phyloP scores from a whole-genome alignment of 2,329 filamentous ascomycete species.

The Torrubiella hemipterigena region DNA sequence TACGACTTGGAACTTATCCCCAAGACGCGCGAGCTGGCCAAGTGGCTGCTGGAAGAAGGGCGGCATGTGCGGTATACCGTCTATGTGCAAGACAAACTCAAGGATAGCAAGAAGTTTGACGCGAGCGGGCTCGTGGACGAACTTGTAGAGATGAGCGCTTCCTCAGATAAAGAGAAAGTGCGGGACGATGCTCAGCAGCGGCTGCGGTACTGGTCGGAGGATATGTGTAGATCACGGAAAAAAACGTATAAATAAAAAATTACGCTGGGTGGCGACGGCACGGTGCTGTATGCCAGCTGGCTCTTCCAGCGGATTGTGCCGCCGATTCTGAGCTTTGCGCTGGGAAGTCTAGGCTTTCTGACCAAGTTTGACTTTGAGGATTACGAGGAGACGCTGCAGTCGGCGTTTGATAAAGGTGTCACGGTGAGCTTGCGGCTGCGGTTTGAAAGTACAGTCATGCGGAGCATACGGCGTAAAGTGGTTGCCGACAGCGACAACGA shows the following conservation, averaged over 20 bases:
- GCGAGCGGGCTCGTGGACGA: slow-evolving; percentile 55
- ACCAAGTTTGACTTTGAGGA: slow-evolving; percentile 90
- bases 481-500: slow-evolving; percentile 11
- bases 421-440: slow-evolving; percentile 77
- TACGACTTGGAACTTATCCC: slow-evolving; percentile 70
- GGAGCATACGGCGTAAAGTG: slow-evolving; percentile 43
- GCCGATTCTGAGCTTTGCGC: slow-evolving; percentile 79
- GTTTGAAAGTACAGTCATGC: slow-evolving; percentile 91
- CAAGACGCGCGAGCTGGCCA: slow-evolving; percentile 63
- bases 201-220: slow-evolving; percentile 72
- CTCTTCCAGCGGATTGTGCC: slow-evolving; percentile 92
- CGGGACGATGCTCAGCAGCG: slow-evolving; percentile 31
- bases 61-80: slow-evolving; percentile 60
- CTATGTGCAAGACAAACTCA: slow-evolving; percentile 69
- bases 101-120: slow-evolving; percentile 62
- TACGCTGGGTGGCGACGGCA: slow-evolving; percentile 90
- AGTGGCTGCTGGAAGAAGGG: slow-evolving; percentile 69
- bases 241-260: slow-evolving; percentile 91
- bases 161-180: slow-evolving; percentile 18
- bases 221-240: slow-evolving; percentile 64
- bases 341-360: slow-evolving; percentile 87
- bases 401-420: slow-evolving; percentile 70
- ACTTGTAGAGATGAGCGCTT: slow-evolving; percentile 31
- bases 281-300: slow-evolving; percentile 92
- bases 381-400: slow-evolving; percentile 55